Evolutionary conservation across 352 stramenopile species (phyloP).

Genomic region (Globisporangium abappressorium): DNA sequence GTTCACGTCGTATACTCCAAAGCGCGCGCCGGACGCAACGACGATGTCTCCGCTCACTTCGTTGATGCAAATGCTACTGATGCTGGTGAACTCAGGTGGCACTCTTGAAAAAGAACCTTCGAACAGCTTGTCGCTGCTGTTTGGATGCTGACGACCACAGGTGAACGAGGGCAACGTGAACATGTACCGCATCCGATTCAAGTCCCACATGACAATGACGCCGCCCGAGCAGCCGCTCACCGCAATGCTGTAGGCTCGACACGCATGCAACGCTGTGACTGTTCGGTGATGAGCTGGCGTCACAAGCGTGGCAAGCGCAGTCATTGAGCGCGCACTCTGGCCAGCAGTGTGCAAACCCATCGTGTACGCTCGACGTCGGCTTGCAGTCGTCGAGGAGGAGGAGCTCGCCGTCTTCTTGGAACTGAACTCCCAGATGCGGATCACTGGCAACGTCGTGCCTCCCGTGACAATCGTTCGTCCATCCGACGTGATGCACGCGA

Average conservation of each 20-base stretch:
- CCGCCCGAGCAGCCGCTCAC: slow-evolving; percentile 60
- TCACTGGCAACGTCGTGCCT: slow-evolving; percentile 34
- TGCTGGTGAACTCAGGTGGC: slow-evolving; percentile 11
- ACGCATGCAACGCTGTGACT: slow-evolving; percentile 56
- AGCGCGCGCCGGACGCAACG: slow-evolving; percentile 40
- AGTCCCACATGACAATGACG: slow-evolving; percentile 61
- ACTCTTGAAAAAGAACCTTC: not conserved
- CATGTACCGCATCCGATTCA: slow-evolving; percentile 62
- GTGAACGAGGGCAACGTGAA: slow-evolving; percentile 35
- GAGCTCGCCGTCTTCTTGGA: slow-evolving; percentile 19
- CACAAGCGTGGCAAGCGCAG: slow-evolving; percentile 38
- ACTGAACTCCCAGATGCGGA: slow-evolving; percentile 56
- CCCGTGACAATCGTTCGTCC: slow-evolving; percentile 58
- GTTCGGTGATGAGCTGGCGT: slow-evolving; percentile 33
- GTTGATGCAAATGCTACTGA: slow-evolving; percentile 60
- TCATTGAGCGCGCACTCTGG: slow-evolving; percentile 38
- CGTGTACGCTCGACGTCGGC: slow-evolving; percentile 26
- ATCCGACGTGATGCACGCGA: slow-evolving; percentile 59
- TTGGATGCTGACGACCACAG: not conserved
- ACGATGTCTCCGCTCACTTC: slow-evolving; percentile 62
- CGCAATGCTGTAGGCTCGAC: slow-evolving; percentile 58
- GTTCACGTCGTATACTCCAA: slow-evolving; percentile 72
- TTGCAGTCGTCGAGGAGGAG: slow-evolving; percentile 3
- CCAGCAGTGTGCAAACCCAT: slow-evolving; percentile 25
- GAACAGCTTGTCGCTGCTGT: not conserved